A percentile compares a stretch with the other conserved stretches of the same genome.
Evolutionary conservation across 352 stramenopile genomes (phyloP).

Genomic region (Pythium dissotocum): DNA sequence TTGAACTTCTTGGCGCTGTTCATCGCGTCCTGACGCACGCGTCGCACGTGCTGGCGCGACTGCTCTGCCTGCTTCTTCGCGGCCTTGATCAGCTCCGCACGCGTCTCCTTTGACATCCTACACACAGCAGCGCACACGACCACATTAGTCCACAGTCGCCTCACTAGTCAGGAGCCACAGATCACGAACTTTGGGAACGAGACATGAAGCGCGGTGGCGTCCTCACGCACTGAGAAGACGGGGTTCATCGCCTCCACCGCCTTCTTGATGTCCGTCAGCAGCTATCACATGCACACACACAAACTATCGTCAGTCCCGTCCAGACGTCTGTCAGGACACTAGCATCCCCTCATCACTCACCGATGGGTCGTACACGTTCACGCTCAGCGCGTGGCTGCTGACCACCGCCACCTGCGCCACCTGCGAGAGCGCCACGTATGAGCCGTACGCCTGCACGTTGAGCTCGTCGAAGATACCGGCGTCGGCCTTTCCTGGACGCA

Average conservation of each 20-base stretch:
- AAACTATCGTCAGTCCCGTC: neutral
- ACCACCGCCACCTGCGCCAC: conserved; percentile 75
- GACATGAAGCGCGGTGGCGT: conserved; percentile 64
- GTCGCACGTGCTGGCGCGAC: conserved; percentile 79
- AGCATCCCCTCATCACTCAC: conserved; percentile 30
- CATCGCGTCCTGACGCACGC: conserved; percentile 85
- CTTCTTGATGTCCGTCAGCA: conserved; percentile 72
- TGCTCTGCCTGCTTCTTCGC: conserved; percentile 84
- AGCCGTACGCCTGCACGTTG: conserved; percentile 76
- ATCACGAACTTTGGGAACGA: conserved; percentile 80
- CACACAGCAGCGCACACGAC: neutral
- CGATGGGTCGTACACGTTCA: conserved; percentile 82
- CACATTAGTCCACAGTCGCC: conserved; percentile 9
- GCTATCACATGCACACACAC: conserved; percentile 29
- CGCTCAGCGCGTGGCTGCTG: conserved; percentile 59
- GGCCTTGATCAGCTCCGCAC: conserved; percentile 73
- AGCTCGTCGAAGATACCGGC: conserved; percentile 83
- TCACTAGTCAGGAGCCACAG: too few relatives aligned
- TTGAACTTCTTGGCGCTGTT: conserved; percentile 84
- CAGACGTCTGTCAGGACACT: neutral
- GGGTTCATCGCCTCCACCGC: conserved; percentile 76
- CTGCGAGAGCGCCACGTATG: conserved; percentile 76
- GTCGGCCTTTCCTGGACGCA: conserved; percentile 78
- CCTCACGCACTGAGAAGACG: conserved; percentile 71
- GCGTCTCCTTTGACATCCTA: conserved; percentile 87